Evolutionary conservation across 768 basidiomycete species (phyloP).

Genomic region (Rhodotorula graminis): DNA sequence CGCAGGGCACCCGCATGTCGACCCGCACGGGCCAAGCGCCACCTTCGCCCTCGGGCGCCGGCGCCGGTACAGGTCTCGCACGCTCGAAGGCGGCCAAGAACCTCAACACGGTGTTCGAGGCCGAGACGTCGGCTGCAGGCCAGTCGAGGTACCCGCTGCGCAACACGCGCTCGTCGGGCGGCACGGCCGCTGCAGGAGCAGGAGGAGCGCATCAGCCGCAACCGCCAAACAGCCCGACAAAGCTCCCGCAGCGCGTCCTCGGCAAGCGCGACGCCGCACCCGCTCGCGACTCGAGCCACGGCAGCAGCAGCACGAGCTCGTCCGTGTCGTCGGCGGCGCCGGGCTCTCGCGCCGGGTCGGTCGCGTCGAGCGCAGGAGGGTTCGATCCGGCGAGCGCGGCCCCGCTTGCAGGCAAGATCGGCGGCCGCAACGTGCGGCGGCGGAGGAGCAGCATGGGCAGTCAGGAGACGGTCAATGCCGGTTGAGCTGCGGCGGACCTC

Average conservation of each 20-base stretch:
- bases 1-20: not conserved
- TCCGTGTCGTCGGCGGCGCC: not conserved
- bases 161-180: slow-evolving; percentile 4
- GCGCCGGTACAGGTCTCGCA: not conserved
- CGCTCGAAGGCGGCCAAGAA: slow-evolving; percentile 25
- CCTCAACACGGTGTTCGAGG: slow-evolving; percentile 31
- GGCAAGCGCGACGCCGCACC: slow-evolving; percentile 20
- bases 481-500: not conserved
- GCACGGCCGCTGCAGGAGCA: not conserved
- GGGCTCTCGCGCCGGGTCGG: not conserved
- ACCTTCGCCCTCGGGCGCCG: not conserved
- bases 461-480: not conserved
- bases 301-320: not conserved
- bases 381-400: not conserved
- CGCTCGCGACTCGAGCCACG: not conserved
- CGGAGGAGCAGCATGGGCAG: slow-evolving; percentile 12
- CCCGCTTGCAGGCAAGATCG: too few species aligned
- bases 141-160: slow-evolving; percentile 25
- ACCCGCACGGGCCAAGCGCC: not conserved
- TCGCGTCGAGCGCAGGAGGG: not conserved
- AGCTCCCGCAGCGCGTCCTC: slow-evolving; percentile 27
- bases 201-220: not conserved
- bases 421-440: not conserved
- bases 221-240: slow-evolving; percentile 19
- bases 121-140: not conserved